Evolutionary conservation across 192 early-diverging fungal genomes (phyloP).

Genomic region (Backusella macrospora): DNA sequence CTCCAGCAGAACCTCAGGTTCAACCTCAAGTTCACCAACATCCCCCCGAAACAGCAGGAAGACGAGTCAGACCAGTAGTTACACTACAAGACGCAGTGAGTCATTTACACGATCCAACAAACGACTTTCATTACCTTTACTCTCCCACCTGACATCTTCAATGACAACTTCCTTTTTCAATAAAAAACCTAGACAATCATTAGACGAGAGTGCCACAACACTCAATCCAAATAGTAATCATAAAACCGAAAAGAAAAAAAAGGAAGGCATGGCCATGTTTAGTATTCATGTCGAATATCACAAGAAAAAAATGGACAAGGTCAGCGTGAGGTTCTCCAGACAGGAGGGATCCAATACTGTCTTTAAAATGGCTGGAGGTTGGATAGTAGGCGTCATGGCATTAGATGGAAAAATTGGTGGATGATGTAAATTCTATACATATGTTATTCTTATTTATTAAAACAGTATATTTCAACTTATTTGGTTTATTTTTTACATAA

Average conservation of each 20-base stretch:
- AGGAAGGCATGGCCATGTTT: slow-evolving; percentile 27
- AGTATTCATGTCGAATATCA: slow-evolving; percentile 21
- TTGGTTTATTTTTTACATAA: background rate
- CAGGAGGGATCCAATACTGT: slow-evolving; percentile 27
- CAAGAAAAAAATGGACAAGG: background rate
- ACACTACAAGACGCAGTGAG: background rate
- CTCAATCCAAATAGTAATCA: background rate
- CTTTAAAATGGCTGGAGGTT: slow-evolving; percentile 25
- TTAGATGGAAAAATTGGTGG: slow-evolving; percentile 17
- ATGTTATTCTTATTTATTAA: slow-evolving; percentile 4
- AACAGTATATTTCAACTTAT: background rate
- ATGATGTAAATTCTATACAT: slow-evolving; percentile 2
- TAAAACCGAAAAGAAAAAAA: background rate
- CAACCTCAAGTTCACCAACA: background rate
- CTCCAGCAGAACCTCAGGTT: background rate
- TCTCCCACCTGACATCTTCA: slow-evolving; percentile 25
- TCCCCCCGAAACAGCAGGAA: background rate
- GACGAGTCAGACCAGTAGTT: slow-evolving; percentile 15
- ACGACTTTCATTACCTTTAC: slow-evolving; percentile 30
- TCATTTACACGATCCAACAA: slow-evolving; percentile 9
- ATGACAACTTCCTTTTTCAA: slow-evolving; percentile 22
- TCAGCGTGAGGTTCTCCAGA: slow-evolving; percentile 22
- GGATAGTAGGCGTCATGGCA: slow-evolving; percentile 14
- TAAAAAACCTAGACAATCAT: background rate
- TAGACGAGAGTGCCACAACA: background rate